A percentile compares a stretch with the other conserved stretches of the same genome.
Conservation (phyloP, 768 basidiomycete species). For the Pleurotus eryngii region DNA sequence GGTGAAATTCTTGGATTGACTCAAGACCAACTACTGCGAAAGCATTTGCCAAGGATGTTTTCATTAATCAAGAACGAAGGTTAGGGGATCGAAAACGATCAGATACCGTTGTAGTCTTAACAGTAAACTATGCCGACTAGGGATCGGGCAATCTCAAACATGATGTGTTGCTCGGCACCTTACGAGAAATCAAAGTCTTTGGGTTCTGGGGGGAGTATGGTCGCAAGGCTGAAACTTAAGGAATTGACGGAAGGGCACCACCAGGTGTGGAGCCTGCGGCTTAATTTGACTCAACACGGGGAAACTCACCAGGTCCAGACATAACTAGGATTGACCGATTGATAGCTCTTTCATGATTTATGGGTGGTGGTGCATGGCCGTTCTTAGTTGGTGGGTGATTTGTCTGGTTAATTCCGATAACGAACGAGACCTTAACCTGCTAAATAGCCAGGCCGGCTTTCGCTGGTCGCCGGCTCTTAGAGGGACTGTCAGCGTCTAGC, state of each 20-base stretch:
- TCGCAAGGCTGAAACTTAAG: constrained; percentile 70
- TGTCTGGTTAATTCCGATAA: constrained; percentile 88
- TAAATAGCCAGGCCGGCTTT: constrained; percentile 69
- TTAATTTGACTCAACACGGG: constrained; percentile 85
- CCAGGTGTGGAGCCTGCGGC: constrained; percentile 76
- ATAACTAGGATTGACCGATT: constrained; percentile 59
- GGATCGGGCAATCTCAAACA: not conserved
- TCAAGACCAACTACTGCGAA: not conserved
- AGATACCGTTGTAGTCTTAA: not conserved
- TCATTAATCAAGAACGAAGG: not conserved
- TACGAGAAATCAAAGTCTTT: constrained; percentile 89
- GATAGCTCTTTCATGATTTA: constrained; percentile 30
- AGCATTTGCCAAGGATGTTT: not conserved
- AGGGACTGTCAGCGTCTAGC: constrained; percentile 81
- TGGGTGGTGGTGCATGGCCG: constrained; percentile 89
- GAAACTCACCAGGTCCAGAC: constrained; percentile 80
- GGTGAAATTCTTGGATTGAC: not conserved
- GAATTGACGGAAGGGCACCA: constrained; percentile 84
- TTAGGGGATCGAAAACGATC: not conserved
- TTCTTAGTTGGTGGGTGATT: constrained; percentile 88
- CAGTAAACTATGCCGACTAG: not conserved
- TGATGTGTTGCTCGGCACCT: constrained; percentile 59
- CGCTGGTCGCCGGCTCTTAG: constrained; percentile 74
- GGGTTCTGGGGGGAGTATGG: constrained; percentile 62
- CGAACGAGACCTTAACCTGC: constrained; percentile 82